Evolutionary conservation across 129 eudicot species (phyloP).

Genomic region (Artemisia tridentata): DNA sequence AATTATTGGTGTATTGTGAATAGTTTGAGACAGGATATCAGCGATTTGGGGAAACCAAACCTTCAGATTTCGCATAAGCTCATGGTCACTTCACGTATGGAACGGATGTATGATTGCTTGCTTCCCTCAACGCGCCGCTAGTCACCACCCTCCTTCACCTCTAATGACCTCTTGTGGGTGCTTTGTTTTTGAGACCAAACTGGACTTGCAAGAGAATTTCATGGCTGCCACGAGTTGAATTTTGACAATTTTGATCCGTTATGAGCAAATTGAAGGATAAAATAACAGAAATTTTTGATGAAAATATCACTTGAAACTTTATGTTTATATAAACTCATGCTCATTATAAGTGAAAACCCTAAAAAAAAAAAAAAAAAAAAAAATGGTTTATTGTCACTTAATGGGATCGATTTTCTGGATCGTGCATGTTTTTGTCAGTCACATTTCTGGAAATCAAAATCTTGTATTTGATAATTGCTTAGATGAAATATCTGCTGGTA

Average conservation of each 20-base stretch:
- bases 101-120: slow-evolving; percentile 74
- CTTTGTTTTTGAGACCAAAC: neutral
- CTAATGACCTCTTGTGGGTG: neutral
- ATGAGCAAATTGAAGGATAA: neutral
- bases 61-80: slow-evolving; percentile 64
- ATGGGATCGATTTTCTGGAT: neutral
- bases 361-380: no score
- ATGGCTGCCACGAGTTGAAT: slow-evolving; percentile 2
- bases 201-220: slow-evolving; percentile 5
- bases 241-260: slow-evolving; percentile 3
- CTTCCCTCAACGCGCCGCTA: slow-evolving; percentile 59
- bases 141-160: neutral
- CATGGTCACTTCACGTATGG: slow-evolving; percentile 66
- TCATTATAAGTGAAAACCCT: neutral
- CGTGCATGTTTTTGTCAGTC: neutral
- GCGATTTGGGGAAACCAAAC: slow-evolving; percentile 73
- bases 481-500: no score
- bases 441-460: no score
- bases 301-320: slow-evolving; percentile 1
- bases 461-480: no score
- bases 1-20: slow-evolving; percentile 17
- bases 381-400: no score
- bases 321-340: neutral
- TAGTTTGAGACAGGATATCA: slow-evolving; percentile 85
- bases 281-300: neutral